Evolutionary conservation across 495 filamentous ascomycete species (phyloP).

Genomic region (Tetracladium setigerum): DNA sequence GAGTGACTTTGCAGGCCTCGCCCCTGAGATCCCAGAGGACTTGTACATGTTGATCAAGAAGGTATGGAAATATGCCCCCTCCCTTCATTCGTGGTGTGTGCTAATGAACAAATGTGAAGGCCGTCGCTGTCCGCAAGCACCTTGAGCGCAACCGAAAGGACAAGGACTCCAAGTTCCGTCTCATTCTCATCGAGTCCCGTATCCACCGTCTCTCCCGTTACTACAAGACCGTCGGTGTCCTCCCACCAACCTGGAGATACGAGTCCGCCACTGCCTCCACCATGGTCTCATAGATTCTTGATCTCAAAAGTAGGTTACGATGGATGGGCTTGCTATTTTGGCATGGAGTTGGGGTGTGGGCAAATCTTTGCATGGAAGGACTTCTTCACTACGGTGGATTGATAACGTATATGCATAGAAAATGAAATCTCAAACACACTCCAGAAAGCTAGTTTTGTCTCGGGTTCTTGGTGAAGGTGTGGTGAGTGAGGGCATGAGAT

Average conservation of each 20-base stretch:
- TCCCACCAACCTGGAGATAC: constrained; percentile 98
- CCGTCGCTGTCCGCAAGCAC: constrained; percentile 99
- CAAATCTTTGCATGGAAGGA: constrained; percentile 19
- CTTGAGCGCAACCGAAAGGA: constrained; percentile 99
- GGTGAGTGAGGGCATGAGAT: too few relatives aligned
- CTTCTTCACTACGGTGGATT: constrained; percentile 10
- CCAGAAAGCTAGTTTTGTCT: background rate
- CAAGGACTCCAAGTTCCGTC: constrained; percentile 98
- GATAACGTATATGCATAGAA: constrained; percentile 14
- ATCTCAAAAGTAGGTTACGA: background rate
- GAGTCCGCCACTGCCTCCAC: constrained; percentile 62
- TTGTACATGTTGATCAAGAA: constrained; percentile 99
- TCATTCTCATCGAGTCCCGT: constrained; percentile 99
- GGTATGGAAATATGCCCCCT: constrained; percentile 38
- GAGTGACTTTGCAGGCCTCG: constrained; percentile 63
- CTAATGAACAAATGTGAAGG: constrained; percentile 38
- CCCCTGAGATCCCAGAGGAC: constrained; percentile 95
- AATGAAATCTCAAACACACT: constrained; percentile 18
- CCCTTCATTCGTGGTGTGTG: background rate
- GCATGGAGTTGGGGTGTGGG: constrained; percentile 20
- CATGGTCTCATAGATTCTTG: constrained; percentile 58
- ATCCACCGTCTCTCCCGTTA: constrained; percentile 95
- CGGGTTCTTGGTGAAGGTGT: too few relatives aligned
- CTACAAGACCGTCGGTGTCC: constrained; percentile 98
- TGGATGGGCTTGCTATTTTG: constrained; percentile 14